Evolutionary conservation across 805 yeast genomes (phyloP), one percentile per base, ranked within the genome.

Genomic region (Yamadazyma tumulicola): DNA sequence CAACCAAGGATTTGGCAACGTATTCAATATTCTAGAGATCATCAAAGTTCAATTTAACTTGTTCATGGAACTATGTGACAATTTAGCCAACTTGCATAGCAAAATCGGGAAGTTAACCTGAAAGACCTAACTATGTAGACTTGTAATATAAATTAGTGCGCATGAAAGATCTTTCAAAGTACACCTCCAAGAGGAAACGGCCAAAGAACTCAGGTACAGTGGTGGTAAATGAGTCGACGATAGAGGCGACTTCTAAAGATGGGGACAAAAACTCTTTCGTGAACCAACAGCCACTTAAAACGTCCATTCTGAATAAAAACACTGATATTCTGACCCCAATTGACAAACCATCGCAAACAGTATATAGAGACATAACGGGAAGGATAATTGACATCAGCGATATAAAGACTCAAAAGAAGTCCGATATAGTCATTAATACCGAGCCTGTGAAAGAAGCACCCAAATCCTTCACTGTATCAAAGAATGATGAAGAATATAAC

Each of bases 61-160:
- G 34, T 84, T 81, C 56, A 79, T 82, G 78, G 89, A 82, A 54
- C 66, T 81, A 28, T 81, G 89, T 31, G 85, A 82, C 53, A 72
- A 76, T 26, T 71, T 81, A 52, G 89, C 91, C 2, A 85, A 79
- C 45, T 55, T 81, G 26, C 91, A 83, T 56, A 58, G 49, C 31
- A 62, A 60, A 42, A 57, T 62, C 15, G 45, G 19, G 19, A 29
- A 20, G 9, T 33, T n/a, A 29, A 32, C 4, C 18, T 21, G 23
- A 9, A 21, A 21, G 10, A 20, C 23, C 11, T 20, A 8, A 20
- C 8, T 20, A 8, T 20, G 10, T 20, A 9, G 11, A 20, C 14
- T 24, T 24, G 31, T 23, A 15, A 28, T 17, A 6, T 18, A 6
- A 26, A 26, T 26, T 15, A 6, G n/a, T 13, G 16, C 19, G 6